A percentile compares a stretch with the other conserved stretches of the same genome.
Conservation (phyloP, 108 stramenopile species). For the Fistulifera pelliculosa region DNA sequence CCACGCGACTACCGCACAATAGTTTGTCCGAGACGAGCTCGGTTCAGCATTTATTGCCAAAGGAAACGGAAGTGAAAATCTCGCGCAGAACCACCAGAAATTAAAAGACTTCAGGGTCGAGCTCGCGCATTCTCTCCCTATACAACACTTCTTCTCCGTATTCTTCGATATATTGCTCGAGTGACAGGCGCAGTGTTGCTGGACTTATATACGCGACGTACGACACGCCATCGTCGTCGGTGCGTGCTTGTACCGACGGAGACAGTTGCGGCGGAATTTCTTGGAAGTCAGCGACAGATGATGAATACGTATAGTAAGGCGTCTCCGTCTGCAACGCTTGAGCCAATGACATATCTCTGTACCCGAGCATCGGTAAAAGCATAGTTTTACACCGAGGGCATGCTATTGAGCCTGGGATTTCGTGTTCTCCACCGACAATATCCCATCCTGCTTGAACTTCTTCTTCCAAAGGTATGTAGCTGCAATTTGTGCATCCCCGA, state of each 20-base stretch:
- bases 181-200: slow-evolving; percentile 32
- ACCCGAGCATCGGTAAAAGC: slow-evolving; percentile 54
- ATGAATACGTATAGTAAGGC: neutral
- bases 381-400: slow-evolving; percentile 62
- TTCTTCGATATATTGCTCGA: slow-evolving; percentile 59
- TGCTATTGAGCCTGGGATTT: slow-evolving; percentile 26
- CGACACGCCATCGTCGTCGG: slow-evolving; percentile 10
- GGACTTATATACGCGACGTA: slow-evolving; percentile 67
- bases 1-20: slow-evolving; percentile 69
- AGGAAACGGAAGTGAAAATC: slow-evolving; percentile 77
- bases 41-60: slow-evolving; percentile 27
- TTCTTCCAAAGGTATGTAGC: slow-evolving; percentile 77
- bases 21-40: slow-evolving; percentile 19
- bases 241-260: slow-evolving; percentile 12
- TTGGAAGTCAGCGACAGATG: slow-evolving; percentile 17
- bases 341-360: slow-evolving; percentile 31
- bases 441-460: slow-evolving; percentile 84
- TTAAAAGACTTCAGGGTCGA: slow-evolving; percentile 68
- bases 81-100: slow-evolving; percentile 80
- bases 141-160: slow-evolving; percentile 67
- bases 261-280: slow-evolving; percentile 55
- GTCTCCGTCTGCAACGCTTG: slow-evolving; percentile 18
- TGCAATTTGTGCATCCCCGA: slow-evolving; percentile 50
- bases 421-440: slow-evolving; percentile 32
- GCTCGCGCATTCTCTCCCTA: slow-evolving; percentile 41